phyloP scores from a whole-genome alignment of 1,139 yeast genomes.

The Pichia sp. region DNA sequence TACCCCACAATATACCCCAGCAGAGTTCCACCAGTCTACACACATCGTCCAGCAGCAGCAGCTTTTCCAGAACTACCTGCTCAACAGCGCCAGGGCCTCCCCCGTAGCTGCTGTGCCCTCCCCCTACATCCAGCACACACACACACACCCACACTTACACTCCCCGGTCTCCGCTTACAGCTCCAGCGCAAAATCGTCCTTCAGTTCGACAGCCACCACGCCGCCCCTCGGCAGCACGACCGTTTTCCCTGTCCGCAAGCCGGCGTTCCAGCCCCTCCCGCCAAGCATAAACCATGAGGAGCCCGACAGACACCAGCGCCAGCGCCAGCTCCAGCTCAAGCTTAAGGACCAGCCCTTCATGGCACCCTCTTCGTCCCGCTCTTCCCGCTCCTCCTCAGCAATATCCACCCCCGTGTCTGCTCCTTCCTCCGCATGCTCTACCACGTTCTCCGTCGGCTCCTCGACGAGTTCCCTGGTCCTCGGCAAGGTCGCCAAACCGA shows the following conservation, averaged over 20 bases:
- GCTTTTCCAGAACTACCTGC: background rate
- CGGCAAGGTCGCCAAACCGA: background rate
- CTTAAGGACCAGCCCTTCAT: too few relatives aligned
- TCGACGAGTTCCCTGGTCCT: background rate
- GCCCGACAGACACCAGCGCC: background rate
- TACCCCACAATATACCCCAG: background rate
- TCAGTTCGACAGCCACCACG: background rate
- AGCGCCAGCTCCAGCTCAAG: background rate
- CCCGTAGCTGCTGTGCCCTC: background rate
- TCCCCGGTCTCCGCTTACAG: background rate
- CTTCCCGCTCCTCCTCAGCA: background rate
- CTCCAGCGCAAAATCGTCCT: background rate
- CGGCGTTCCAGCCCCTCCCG: background rate
- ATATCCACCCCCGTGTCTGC: background rate
- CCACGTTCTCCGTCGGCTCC: background rate
- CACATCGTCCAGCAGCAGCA: background rate
- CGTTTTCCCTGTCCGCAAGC: background rate
- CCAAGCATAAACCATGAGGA: background rate
- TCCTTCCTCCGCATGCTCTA: background rate
- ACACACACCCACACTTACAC: too few relatives aligned
- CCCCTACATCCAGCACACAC: background rate
- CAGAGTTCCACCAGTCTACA: background rate
- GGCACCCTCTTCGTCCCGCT: too few relatives aligned
- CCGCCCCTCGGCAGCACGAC: background rate
- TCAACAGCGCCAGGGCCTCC: background rate